These are phyloP conservation scores for Phallus indusiatus DNA, from an alignment of 768 basidiomycete genomes.

Conservation along the genomic window DNA sequence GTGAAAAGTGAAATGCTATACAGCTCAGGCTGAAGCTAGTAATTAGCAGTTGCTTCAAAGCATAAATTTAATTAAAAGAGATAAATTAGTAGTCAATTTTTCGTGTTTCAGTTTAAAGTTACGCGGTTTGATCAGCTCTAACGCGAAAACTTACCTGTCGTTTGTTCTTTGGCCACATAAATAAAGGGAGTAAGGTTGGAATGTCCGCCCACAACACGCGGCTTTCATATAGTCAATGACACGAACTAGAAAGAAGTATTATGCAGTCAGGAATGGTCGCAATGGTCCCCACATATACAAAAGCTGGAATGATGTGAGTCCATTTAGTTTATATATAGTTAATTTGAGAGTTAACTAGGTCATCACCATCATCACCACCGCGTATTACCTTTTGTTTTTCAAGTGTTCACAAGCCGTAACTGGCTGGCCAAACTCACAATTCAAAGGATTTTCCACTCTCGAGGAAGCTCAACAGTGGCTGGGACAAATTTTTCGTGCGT, in stretches of 20 bases:
- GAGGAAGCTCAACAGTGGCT: slow-evolving; percentile 1
- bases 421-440: slow-evolving; percentile 1
- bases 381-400: background rate
- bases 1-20: no score
- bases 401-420: slow-evolving; percentile 9
- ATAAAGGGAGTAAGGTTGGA: no score
- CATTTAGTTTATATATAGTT: background rate
- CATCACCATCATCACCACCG: slow-evolving; percentile 6
- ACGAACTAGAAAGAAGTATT: slow-evolving; percentile 32
- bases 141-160: no score
- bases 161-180: no score
- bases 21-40: no score
- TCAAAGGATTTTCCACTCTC: slow-evolving; percentile 2
- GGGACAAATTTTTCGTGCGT: background rate
- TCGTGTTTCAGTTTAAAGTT: no score
- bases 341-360: background rate
- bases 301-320: slow-evolving; percentile 50
- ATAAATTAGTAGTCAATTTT: no score
- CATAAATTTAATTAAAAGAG: no score
- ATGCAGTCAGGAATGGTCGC: slow-evolving; percentile 51
- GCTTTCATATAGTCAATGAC: background rate
- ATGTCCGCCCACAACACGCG: background rate
- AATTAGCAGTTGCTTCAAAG: no score
- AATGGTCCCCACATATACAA: slow-evolving; percentile 48
- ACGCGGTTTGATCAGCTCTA: no score